Evolutionary conservation across 1,284 basidiomycete species (phyloP), one percentile per base, ranked within the genome.

Genomic region (Marasmius fiardii): DNA sequence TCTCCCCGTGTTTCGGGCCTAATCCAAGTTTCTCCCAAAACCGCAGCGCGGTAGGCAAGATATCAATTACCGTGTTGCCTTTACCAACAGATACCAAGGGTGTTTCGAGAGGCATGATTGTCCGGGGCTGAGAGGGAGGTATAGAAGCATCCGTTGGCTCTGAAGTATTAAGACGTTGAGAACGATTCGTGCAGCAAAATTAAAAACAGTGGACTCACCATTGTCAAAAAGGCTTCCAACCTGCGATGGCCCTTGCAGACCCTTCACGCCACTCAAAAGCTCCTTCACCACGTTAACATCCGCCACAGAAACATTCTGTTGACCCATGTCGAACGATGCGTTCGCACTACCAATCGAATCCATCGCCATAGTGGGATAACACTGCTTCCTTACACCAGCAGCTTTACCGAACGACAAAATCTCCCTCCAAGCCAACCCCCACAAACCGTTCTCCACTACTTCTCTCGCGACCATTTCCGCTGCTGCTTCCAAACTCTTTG

Each of bases 1-100:
- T 93, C 51, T 71, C 72, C 2, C 91, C 91, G 41, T 78, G 76
- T 35, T 82, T 76, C 0, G 92, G 92, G 26, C 78, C 76, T 51
- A 94, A 67, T 0, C 88, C 89, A 28, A 93, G 76, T 65, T 90
- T 92, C 59, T 88, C 83, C 91, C 92, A 93, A 66, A 92, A 93
- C 2, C 83, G 76, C 18, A 93, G 64, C 0, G 89, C 85, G 1
- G 86, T 67, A 3, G 89, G 83, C 16, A 82, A 68, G 11, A 90
- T 66, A 41, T 90, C 82, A 11, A 92, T 73, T 21, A 91, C 67
- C 3, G 77, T 74, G 47, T 83, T 81, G 2, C 79, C 79, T 65
- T 89, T 90, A 2, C 78, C 82, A 23, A 88, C 75, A 0, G 81
- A 73, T 10, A 90, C 67, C 71, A 80, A 73, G 0, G 88, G 87